Base-by-base conservation (phyloP, 306 rosid species). In the Prunus dulcis region DNA sequence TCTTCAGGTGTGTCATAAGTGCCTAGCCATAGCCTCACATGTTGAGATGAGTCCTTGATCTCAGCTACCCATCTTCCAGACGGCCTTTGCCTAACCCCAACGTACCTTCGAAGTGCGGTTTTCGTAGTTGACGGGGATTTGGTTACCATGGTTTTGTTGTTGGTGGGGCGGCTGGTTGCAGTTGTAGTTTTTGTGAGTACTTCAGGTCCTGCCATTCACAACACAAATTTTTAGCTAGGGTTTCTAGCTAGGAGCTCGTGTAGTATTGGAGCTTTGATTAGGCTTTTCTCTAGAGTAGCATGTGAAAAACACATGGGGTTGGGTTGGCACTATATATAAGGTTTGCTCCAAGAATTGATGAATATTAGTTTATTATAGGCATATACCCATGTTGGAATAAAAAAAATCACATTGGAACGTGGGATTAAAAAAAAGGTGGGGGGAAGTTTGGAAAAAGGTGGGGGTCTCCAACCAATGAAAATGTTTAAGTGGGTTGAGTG, bases 21-120 rank as follows among this genome's bases (percentile, higher is more conserved):
- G 58, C 98, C 98, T 2, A 93, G 89, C 98, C 97, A 90, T 6
- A 93, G 84, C 67, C 98, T 82, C 9, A 91, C 90, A 23, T 88
- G 93, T 64, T 93, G 94, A 13, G 97, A 90, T 0, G 98, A 93
- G 87, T 93, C 98, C 73, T 93, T 93, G 81, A 91, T 93, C 82
- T 93, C 97, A 14, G 98, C 97, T 9, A 93, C 97, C 98, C 98
- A 93, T 43, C 98, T 82, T 3, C 98, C 98, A 0, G 98, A 93
- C 2, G 97, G 98, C 22, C 98, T 87, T 73, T 90, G 96, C 65
- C 98, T 80, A 12, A 93, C 97, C 45, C 98, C 98, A 71, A 93
- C 87, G 78, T 88, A 93, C 68, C 91, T 82, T 68, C 86, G 78
- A 10, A 74, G 74, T 4, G 79, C 25, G 15, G 83, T 67, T 41